These are phyloP conservation scores for Hemileccinum impolitum DNA, from an alignment of 768 basidiomycete species.

Conservation along the genomic window DNA sequence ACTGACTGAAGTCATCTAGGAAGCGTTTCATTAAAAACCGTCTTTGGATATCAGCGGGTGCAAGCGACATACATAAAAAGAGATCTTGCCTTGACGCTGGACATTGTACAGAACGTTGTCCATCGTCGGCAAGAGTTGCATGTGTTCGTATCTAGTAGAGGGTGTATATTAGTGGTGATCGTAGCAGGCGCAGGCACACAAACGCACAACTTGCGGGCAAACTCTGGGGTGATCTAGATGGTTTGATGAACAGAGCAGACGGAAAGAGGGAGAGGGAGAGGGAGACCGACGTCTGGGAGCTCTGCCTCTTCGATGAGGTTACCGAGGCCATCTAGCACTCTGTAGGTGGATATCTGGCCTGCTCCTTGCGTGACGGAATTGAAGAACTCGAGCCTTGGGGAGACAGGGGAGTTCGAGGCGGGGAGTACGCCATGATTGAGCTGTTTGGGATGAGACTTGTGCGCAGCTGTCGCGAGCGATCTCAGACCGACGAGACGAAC, in stretches of 20 bases:
- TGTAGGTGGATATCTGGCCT: conserved; percentile 77
- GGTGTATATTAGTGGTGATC: background rate
- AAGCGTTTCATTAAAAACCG: conserved; percentile 3
- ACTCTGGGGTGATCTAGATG: conserved; percentile 59
- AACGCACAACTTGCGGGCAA: conserved; percentile 61
- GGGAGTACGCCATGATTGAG: conserved; percentile 35
- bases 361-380: conserved; percentile 65
- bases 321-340: conserved; percentile 81
- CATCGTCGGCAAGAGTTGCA: conserved; percentile 76
- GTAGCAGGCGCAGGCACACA: background rate
- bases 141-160: conserved; percentile 64
- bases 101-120: conserved; percentile 90
- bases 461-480: conserved; percentile 14
- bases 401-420: conserved; percentile 56
- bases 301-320: conserved; percentile 68
- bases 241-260: conserved; percentile 5
- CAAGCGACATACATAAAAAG: conserved; percentile 67
- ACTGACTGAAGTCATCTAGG: conserved; percentile 80
- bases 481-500: background rate
- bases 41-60: background rate
- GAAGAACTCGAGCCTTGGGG: conserved; percentile 71
- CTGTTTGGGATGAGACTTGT: conserved; percentile 14
- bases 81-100: conserved; percentile 91
- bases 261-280: background rate
- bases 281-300: conserved; percentile 61